Evolutionary conservation across 2,329 filamentous ascomycete species (phyloP).

Genomic region (Alternaria arbusti): DNA sequence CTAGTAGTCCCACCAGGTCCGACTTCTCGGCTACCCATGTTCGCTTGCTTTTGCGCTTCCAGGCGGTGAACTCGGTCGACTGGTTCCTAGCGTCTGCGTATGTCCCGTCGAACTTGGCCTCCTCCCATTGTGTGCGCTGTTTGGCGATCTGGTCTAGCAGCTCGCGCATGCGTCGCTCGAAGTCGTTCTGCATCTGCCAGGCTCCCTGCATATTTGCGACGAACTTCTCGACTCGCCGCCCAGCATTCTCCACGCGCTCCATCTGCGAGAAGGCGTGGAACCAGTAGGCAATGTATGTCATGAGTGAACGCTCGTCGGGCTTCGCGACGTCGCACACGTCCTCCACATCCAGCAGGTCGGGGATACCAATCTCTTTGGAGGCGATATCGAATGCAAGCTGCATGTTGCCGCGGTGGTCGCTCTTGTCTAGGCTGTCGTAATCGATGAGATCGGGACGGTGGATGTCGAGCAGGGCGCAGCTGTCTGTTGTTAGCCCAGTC

Average conservation of each 20-base stretch:
- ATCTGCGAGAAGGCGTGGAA: slow-evolving; percentile 99
- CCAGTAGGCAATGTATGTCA: slow-evolving; percentile 99
- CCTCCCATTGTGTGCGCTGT: slow-evolving; percentile 78
- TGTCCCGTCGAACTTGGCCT: slow-evolving; percentile 84
- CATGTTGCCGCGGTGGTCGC: slow-evolving; percentile 95
- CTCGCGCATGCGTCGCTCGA: slow-evolving; percentile 87
- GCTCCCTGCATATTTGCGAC: slow-evolving; percentile 98
- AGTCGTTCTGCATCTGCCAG: slow-evolving; percentile 99
- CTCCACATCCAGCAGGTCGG: slow-evolving; percentile 92
- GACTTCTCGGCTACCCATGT: slow-evolving; percentile 98
- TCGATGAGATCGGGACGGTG: slow-evolving; percentile 97
- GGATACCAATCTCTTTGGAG: slow-evolving; percentile 94
- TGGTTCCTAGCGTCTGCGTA: slow-evolving; percentile 93
- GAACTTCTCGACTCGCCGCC: slow-evolving; percentile 95
- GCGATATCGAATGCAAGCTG: slow-evolving; percentile 97
- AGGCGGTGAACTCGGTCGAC: slow-evolving; percentile 78
- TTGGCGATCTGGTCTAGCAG: slow-evolving; percentile 76
- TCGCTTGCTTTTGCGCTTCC: slow-evolving; percentile 89
- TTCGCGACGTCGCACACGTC: slow-evolving; percentile 97
- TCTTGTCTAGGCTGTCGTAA: slow-evolving; percentile 92
- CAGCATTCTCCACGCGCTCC: slow-evolving; percentile 97
- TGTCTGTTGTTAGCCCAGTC: slow-evolving; percentile 28
- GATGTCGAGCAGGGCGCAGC: slow-evolving; percentile 91
- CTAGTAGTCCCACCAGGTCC: slow-evolving; percentile 87
- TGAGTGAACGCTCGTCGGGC: slow-evolving; percentile 93